These are phyloP conservation scores for Styphnolobium japonicum DNA, from an alignment of 306 rosid species.

Conservation along the genomic window DNA sequence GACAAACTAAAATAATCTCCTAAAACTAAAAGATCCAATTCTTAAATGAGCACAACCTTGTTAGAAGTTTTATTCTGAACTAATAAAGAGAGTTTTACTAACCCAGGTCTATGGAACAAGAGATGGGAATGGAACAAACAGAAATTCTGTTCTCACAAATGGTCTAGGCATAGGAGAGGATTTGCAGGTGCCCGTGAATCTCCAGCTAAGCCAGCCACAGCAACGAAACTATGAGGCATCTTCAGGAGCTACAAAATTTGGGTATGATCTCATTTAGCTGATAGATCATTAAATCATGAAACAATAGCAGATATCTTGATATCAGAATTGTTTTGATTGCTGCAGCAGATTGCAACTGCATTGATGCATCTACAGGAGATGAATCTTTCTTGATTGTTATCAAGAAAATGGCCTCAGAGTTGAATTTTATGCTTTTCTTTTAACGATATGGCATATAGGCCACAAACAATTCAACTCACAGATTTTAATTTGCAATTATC, in stretches of 20 bases:
- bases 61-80: slow-evolving; percentile 33
- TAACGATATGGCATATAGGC: slow-evolving; percentile 3
- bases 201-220: slow-evolving; percentile 89
- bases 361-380: slow-evolving; percentile 35
- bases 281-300: slow-evolving; percentile 15
- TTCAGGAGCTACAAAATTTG: slow-evolving; percentile 50
- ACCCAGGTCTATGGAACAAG: slow-evolving; percentile 79
- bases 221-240: slow-evolving; percentile 43
- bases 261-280: slow-evolving; percentile 49
- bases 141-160: slow-evolving; percentile 41
- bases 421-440: slow-evolving; percentile 32
- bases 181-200: slow-evolving; percentile 59
- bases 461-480: slow-evolving; percentile 24
- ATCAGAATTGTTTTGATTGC: slow-evolving; percentile 36
- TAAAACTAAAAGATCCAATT: slow-evolving; percentile 3
- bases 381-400: slow-evolving; percentile 27
- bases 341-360: slow-evolving; percentile 70
- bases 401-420: slow-evolving; percentile 43
- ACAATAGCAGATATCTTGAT: slow-evolving; percentile 32
- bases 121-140: slow-evolving; percentile 43
- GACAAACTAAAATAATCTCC: slow-evolving; percentile 17
- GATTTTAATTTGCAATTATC: slow-evolving; percentile 28
- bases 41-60: slow-evolving; percentile 5
- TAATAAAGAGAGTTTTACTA: slow-evolving; percentile 33
- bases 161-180: slow-evolving; percentile 56